Conservation (phyloP, 1,284 basidiomycete genomes). For the Singerocomus inundabilis region DNA sequence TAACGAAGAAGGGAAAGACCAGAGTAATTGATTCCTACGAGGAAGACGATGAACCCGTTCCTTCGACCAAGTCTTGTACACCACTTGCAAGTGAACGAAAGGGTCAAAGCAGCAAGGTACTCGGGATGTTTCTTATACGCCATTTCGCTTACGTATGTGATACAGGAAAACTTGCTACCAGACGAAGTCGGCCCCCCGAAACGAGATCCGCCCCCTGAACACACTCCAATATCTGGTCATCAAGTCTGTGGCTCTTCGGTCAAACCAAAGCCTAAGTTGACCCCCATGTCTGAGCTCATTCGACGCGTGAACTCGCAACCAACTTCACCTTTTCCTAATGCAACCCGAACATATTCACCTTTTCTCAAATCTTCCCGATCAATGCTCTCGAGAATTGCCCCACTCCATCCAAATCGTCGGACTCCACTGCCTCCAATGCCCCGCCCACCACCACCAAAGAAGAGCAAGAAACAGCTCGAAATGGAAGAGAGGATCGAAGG, state of each 20-base stretch:
- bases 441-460: slow-evolving; percentile 61
- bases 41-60: slow-evolving; percentile 20
- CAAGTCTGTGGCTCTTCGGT: slow-evolving; percentile 10
- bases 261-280: slow-evolving; percentile 43
- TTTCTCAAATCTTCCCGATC: slow-evolving; percentile 61
- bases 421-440: slow-evolving; percentile 69
- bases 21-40: slow-evolving; percentile 21
- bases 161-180: slow-evolving; percentile 16
- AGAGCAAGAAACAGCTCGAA: slow-evolving; percentile 73
- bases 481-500: slow-evolving; percentile 76
- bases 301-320: slow-evolving; percentile 65
- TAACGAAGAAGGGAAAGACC: slow-evolving; percentile 15
- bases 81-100: slow-evolving; percentile 2
- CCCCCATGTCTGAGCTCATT: slow-evolving; percentile 73
- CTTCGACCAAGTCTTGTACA: background rate
- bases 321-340: slow-evolving; percentile 54
- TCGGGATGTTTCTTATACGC: background rate
- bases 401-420: slow-evolving; percentile 66
- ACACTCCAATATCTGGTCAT: background rate
- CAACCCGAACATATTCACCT: slow-evolving; percentile 54
- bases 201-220: slow-evolving; percentile 4
- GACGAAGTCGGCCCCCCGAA: slow-evolving; percentile 1
- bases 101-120: slow-evolving; percentile 19
- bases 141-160: slow-evolving; percentile 1
- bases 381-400: slow-evolving; percentile 64